Evolutionary conservation across 306 rosid genomes (phyloP).

Genomic region (Senna siamea): DNA sequence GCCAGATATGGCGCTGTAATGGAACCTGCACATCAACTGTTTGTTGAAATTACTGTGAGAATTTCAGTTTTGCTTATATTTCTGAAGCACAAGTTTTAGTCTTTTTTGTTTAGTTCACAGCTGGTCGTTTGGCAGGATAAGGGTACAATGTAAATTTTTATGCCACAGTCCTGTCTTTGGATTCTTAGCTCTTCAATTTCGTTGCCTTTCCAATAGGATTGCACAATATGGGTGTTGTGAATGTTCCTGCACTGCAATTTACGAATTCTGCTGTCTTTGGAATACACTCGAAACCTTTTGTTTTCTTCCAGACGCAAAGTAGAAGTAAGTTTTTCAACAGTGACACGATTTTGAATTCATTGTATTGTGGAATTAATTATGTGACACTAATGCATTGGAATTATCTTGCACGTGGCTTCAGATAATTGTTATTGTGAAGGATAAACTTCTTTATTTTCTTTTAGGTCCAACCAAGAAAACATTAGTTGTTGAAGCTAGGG

Average conservation of each 20-base stretch:
- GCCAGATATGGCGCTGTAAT: background rate
- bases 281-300: constrained; percentile 39
- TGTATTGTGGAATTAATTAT: background rate
- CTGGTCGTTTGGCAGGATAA: constrained; percentile 15
- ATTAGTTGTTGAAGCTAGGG: constrained; percentile 62
- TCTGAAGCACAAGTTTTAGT: constrained; percentile 1
- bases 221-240: constrained; percentile 47
- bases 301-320: constrained; percentile 46
- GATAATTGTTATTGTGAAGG: constrained; percentile 12
- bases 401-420: no score
- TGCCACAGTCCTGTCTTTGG: background rate
- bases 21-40: constrained; percentile 44
- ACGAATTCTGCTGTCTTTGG: constrained; percentile 51
- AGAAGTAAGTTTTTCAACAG: constrained; percentile 50
- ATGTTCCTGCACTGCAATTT: constrained; percentile 48
- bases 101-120: background rate
- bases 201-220: constrained; percentile 4
- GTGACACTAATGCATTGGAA: no score
- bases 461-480: constrained; percentile 57
- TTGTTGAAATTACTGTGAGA: constrained; percentile 49
- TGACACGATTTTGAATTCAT: background rate
- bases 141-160: constrained; percentile 2
- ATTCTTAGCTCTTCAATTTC: constrained; percentile 1
- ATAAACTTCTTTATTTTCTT: constrained; percentile 25
- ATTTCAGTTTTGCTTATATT: constrained; percentile 8